A percentile compares a stretch with the other conserved stretches of the same genome.
Conservation (phyloP, 331 rosid genomes). For the Dryas integrifolia region DNA sequence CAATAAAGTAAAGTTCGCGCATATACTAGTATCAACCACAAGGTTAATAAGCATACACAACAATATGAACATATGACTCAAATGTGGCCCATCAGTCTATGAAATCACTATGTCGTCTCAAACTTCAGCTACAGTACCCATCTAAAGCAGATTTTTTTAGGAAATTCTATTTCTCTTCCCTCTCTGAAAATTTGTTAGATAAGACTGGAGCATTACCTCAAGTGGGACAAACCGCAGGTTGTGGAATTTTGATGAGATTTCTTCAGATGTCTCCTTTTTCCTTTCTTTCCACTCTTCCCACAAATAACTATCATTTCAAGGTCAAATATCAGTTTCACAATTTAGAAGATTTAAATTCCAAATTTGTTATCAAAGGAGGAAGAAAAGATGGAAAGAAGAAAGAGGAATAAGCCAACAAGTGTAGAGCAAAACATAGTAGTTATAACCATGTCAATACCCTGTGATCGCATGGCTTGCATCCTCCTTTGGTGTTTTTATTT, state of each 20-base stretch:
- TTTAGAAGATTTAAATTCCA: conserved; percentile 17
- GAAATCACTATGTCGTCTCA: neutral
- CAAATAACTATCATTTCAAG: conserved; percentile 59
- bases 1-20: neutral
- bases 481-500: neutral
- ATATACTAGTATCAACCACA: neutral
- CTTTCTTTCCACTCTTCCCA: conserved; percentile 98
- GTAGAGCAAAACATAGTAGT: neutral
- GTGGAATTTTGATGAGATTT: conserved; percentile 55
- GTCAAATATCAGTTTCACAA: conserved; percentile 18
- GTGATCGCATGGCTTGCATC: neutral
- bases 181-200: neutral
- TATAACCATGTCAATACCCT: neutral
- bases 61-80: neutral
- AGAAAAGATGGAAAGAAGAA: neutral
- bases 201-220: conserved; percentile 49
- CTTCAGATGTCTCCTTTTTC: conserved; percentile 55
- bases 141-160: neutral
- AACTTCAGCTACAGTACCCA: neutral
- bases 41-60: neutral
- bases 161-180: neutral
- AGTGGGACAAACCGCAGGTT: conserved; percentile 79
- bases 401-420: neutral
- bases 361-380: neutral
- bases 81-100: neutral